Conservation (phyloP, 1,284 basidiomycete genomes). For the Cryptococcus sp. region DNA sequence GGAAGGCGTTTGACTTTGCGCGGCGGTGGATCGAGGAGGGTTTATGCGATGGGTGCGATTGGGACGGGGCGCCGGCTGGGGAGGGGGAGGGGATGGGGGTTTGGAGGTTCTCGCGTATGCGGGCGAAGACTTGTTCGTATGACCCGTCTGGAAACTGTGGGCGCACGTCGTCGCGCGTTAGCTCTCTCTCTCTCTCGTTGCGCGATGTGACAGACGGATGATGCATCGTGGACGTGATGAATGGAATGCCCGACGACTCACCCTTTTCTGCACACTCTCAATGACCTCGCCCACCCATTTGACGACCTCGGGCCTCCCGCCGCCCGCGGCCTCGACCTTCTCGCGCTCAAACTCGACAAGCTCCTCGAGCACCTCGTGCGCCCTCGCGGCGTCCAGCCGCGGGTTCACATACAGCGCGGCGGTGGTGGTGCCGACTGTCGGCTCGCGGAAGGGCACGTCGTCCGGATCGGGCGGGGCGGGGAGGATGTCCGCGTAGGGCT, state of each 20-base stretch:
- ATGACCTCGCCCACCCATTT: slow-evolving; percentile 30
- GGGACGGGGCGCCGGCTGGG: not conserved
- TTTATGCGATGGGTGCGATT: slow-evolving; percentile 5
- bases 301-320: slow-evolving; percentile 24
- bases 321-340: slow-evolving; percentile 20
- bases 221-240: not conserved
- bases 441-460: slow-evolving; percentile 37
- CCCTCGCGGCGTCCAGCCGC: slow-evolving; percentile 33
- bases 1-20: slow-evolving; percentile 28
- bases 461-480: slow-evolving; percentile 44
- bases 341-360: slow-evolving; percentile 45
- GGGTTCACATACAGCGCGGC: slow-evolving; percentile 48
- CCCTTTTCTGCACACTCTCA: slow-evolving; percentile 37
- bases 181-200: not conserved
- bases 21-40: slow-evolving; percentile 30
- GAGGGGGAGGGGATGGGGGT: slow-evolving; percentile 8
- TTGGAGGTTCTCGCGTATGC: slow-evolving; percentile 21
- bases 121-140: slow-evolving; percentile 34
- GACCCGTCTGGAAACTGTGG: slow-evolving; percentile 45
- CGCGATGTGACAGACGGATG: too few relatives aligned
- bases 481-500: slow-evolving; percentile 39
- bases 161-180: slow-evolving; percentile 6
- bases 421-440: slow-evolving; percentile 45
- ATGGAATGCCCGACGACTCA: slow-evolving; percentile 27
- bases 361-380: slow-evolving; percentile 41